Conservation (phyloP, 345 rosid species). For the Citrus inodora region DNA sequence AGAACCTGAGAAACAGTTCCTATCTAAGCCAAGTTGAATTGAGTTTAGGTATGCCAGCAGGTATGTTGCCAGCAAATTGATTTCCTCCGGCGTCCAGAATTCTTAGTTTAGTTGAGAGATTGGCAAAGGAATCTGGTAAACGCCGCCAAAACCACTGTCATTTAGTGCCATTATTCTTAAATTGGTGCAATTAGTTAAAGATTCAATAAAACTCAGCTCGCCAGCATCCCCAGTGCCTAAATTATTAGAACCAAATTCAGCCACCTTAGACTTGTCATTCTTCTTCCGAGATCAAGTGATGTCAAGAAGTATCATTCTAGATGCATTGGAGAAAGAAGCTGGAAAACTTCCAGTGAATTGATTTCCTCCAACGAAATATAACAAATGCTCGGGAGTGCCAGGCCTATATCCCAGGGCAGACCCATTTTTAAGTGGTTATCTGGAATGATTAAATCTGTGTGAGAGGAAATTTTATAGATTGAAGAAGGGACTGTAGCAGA, state of each 20-base stretch:
- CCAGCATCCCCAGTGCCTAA: conserved; percentile 11
- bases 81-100: conserved; percentile 7
- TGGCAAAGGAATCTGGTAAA: conserved; percentile 18
- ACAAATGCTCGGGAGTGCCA: conserved; percentile 13
- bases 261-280: conserved; percentile 7
- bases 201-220: conserved; percentile 16
- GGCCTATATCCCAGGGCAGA: conserved; percentile 14
- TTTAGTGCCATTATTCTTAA: neutral
- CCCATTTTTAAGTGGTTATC: conserved; percentile 4
- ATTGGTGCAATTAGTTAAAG: conserved; percentile 19
- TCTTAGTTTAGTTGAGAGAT: conserved; percentile 17
- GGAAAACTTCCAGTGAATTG: conserved; percentile 28
- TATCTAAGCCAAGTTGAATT: neutral
- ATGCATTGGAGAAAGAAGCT: conserved; percentile 25
- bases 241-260: conserved; percentile 7
- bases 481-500: conserved; percentile 4
- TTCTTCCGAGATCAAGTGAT: conserved; percentile 7
- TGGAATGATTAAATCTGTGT: neutral
- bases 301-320: conserved; percentile 7
- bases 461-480: conserved; percentile 8
- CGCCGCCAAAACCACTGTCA: conserved; percentile 17
- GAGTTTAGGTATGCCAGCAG: neutral
- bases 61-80: neutral
- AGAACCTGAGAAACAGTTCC: neutral
- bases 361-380: conserved; percentile 4